These are phyloP conservation scores for Cercophora newfieldiana DNA, from an alignment of 495 filamentous ascomycete species.

Conservation along the genomic window DNA sequence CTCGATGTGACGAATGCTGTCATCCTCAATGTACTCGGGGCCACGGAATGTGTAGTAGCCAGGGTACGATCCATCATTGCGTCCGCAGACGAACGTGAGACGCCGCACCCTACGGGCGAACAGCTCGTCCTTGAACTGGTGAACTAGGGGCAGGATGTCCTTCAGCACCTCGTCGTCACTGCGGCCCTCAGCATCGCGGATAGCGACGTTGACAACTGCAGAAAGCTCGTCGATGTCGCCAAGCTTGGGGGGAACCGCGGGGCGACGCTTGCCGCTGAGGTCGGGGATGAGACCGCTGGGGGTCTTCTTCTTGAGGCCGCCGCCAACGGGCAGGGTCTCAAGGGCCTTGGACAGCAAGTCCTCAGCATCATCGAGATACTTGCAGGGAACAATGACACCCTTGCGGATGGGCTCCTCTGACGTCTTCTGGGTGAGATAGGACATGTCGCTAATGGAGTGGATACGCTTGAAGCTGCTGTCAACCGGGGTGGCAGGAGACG, in stretches of 20 bases:
- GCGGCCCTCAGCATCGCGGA: conserved; percentile 83
- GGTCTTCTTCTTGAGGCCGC: conserved; percentile 40
- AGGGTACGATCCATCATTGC: conserved; percentile 91
- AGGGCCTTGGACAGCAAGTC: conserved; percentile 79
- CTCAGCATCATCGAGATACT: conserved; percentile 90
- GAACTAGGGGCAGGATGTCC: conserved; percentile 71
- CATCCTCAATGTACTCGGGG: conserved; percentile 83
- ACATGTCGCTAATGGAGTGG: conserved; percentile 94
- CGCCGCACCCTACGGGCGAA: conserved; percentile 78
- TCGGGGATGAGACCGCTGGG: conserved; percentile 65
- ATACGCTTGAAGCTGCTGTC: conserved; percentile 72
- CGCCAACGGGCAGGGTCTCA: conserved; percentile 68
- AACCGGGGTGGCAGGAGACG: conserved; percentile 82
- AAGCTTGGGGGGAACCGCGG: conserved; percentile 40
- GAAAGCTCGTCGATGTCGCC: conserved; percentile 72
- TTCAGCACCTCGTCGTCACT: conserved; percentile 79
- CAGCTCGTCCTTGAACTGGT: conserved; percentile 83
- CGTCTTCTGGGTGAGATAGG: conserved; percentile 69
- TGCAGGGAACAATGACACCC: conserved; percentile 91
- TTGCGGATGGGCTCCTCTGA: conserved; percentile 78
- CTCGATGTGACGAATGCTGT: conserved; percentile 94
- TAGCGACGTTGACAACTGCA: conserved; percentile 86
- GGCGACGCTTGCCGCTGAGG: conserved; percentile 69
- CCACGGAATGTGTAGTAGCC: conserved; percentile 98
- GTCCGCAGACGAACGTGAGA: conserved; percentile 94